A percentile compares a stretch with the other conserved stretches of the same genome.
phyloP scores from a whole-genome alignment of 1,284 basidiomycete species.

The Austroboletus niveus region DNA sequence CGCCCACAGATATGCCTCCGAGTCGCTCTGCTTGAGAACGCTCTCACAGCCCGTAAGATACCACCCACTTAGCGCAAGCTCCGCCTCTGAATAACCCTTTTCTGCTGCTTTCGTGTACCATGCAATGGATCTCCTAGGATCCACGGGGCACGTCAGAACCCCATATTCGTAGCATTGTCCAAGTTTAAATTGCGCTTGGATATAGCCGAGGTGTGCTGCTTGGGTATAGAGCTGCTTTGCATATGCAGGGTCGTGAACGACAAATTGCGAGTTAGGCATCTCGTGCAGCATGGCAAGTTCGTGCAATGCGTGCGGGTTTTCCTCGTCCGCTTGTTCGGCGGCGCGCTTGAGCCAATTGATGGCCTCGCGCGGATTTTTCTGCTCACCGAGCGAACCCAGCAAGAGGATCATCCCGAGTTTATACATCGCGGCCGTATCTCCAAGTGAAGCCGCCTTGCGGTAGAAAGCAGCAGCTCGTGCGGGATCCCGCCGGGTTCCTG shows the following conservation, averaged over 20 bases:
- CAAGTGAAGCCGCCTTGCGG: constrained; percentile 92
- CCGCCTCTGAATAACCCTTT: constrained; percentile 92
- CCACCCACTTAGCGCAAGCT: constrained; percentile 96
- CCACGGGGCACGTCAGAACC: constrained; percentile 83
- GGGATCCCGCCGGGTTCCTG: constrained; percentile 90
- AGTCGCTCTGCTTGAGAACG: constrained; percentile 95
- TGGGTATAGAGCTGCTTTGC: constrained; percentile 89
- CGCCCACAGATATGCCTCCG: constrained; percentile 97
- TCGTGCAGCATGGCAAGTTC: constrained; percentile 95
- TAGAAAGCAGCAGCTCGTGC: constrained; percentile 93
- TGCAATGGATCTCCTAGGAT: constrained; percentile 90
- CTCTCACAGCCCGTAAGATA: constrained; percentile 95
- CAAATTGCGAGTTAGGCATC: constrained; percentile 61
- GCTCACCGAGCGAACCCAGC: constrained; percentile 82
- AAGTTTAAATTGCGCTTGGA: constrained; percentile 92
- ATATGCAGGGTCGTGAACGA: constrained; percentile 74
- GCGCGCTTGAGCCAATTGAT: constrained; percentile 94
- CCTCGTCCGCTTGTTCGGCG: constrained; percentile 96
- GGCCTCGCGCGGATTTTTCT: constrained; percentile 86
- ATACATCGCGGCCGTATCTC: constrained; percentile 99
- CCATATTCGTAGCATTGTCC: constrained; percentile 97
- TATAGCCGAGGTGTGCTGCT: constrained; percentile 92
- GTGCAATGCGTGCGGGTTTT: constrained; percentile 97
- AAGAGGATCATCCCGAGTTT: constrained; percentile 97
- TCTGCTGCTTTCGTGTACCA: constrained; percentile 99